Evolutionary conservation across 495 filamentous ascomycete species (phyloP), one percentile per base, ranked within the genome.

Genomic region (Xylaria acuta): DNA sequence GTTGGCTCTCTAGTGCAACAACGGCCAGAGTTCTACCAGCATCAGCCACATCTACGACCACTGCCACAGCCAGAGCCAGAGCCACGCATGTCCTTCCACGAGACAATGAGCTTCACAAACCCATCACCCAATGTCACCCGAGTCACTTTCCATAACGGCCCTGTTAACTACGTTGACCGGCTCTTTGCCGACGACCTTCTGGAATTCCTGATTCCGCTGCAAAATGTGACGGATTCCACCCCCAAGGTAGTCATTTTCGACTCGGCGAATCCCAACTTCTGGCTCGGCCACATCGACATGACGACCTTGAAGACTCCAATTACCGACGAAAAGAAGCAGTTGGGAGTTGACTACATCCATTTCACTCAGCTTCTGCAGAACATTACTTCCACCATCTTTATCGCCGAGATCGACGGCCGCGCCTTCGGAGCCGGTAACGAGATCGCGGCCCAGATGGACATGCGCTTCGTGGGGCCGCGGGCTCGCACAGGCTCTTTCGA

Each of bases 391-490:
- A 77, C 73, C 27, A 71, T 75, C 11, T 80, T 80, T 64, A 75
- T 80, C 40, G 77, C 73, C 47, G 77, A 80, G 64, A 70, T 76
- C 45, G 74, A 78, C 65, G 78, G 78, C 43, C 76, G 65, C 59
- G 66, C 75, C 1, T 64, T 70, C 38, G 78, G 76, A 18, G 71
- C 40, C 18, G 78, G 78, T 16, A 72, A 77, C 40, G 78, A 80
- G 65, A 32, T 76, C 53, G 38, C 53, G 6, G 22, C 70, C 20
- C 70, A 78, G 36, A 76, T 76, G 74, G 78, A 80, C 51, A 78
- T 80, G 76, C 72, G 74, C 16, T 80, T 78, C 58, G 78, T 73
- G 9, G 78, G 78, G 8, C 78, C 78, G 0, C 54, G 58, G 6
- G 75, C 77, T 0, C 51, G 41, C 25, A 40, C 73, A n/a, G 68